These are phyloP conservation scores for Musa troglodytarum DNA, from an alignment of 176 grass and related monocot species.

Conservation along the genomic window DNA sequence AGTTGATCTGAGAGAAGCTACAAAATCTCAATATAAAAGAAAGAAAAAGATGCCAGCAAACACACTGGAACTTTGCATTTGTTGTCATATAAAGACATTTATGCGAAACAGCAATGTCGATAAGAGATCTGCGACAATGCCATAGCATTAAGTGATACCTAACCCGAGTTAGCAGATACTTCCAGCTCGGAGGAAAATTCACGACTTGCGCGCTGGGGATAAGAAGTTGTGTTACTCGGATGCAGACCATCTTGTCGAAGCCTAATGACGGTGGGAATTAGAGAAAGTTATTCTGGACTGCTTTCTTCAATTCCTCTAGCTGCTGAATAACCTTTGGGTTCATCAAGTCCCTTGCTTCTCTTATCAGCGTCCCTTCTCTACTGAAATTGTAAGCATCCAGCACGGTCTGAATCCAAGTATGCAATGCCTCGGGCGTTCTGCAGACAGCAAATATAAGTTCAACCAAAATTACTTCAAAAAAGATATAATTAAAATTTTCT, in stretches of 20 bases:
- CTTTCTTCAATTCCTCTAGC: constrained; percentile 53
- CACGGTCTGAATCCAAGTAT: constrained; percentile 51
- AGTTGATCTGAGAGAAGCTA: too few relatives aligned
- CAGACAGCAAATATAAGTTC: constrained; percentile 17
- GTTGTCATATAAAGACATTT: too few relatives aligned
- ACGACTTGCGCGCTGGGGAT: too few relatives aligned
- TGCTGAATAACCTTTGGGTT: constrained; percentile 67
- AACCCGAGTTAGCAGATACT: too few relatives aligned
- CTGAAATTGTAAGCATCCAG: constrained; percentile 66
- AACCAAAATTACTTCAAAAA: not conserved
- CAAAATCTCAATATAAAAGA: too few relatives aligned
- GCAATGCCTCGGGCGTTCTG: constrained; percentile 71
- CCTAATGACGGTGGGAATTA: not conserved
- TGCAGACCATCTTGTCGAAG: not conserved
- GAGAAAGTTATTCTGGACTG: constrained; percentile 61
- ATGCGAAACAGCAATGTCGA: too few relatives aligned
- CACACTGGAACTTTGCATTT: too few relatives aligned
- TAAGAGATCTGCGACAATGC: too few relatives aligned
- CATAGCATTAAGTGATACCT: too few relatives aligned
- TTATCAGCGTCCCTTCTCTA: constrained; percentile 51
- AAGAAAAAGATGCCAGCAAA: too few relatives aligned
- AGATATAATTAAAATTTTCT: not conserved
- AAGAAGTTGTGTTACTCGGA: too few relatives aligned
- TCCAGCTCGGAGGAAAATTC: too few relatives aligned
- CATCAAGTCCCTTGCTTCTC: constrained; percentile 80